These are phyloP conservation scores for Cyclocybe cylindracea DNA, from an alignment of 768 basidiomycete genomes.

Conservation along the genomic window DNA sequence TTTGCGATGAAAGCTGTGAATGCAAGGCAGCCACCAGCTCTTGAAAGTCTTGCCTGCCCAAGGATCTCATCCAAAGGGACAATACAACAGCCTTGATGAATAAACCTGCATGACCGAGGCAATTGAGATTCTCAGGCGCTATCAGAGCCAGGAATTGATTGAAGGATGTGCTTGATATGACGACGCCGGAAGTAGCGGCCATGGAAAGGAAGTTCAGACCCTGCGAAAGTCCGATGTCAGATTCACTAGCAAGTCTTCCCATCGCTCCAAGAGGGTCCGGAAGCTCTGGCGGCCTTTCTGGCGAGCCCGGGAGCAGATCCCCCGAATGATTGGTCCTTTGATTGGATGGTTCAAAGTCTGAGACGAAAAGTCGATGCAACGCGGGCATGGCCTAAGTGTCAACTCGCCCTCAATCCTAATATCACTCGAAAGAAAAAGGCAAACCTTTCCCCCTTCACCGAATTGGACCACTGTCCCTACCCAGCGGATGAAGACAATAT, in stretches of 20 bases:
- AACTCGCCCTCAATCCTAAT: not conserved
- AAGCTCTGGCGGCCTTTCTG: conserved; percentile 16
- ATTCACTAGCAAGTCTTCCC: conserved; percentile 40
- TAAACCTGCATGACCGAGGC: conserved; percentile 45
- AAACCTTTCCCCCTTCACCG: conserved; percentile 40
- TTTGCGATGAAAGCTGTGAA: conserved; percentile 36
- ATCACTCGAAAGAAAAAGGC: conserved; percentile 5
- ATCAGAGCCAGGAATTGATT: conserved; percentile 46
- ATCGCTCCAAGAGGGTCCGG: conserved; percentile 54
- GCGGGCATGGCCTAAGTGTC: conserved; percentile 48
- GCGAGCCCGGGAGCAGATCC: conserved; percentile 10
- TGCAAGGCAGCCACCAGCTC: conserved; percentile 50
- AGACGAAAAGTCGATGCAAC: conserved; percentile 57
- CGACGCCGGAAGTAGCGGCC: conserved; percentile 64
- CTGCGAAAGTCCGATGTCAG: conserved; percentile 41
- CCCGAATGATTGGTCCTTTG: conserved; percentile 36
- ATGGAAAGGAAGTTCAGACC: conserved; percentile 62
- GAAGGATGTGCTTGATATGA: conserved; percentile 56
- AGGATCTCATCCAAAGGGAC: conserved; percentile 62
- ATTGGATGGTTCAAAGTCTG: conserved; percentile 46
- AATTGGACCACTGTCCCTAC: conserved; percentile 43
- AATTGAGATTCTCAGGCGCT: conserved; percentile 31
- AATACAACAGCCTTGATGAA: conserved; percentile 55
- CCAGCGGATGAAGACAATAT: conserved; percentile 62
- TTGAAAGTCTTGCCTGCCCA: conserved; percentile 62